Base-by-base conservation (phyloP, 495 filamentous ascomycete species). In the Neurospora hispaniola region DNA sequence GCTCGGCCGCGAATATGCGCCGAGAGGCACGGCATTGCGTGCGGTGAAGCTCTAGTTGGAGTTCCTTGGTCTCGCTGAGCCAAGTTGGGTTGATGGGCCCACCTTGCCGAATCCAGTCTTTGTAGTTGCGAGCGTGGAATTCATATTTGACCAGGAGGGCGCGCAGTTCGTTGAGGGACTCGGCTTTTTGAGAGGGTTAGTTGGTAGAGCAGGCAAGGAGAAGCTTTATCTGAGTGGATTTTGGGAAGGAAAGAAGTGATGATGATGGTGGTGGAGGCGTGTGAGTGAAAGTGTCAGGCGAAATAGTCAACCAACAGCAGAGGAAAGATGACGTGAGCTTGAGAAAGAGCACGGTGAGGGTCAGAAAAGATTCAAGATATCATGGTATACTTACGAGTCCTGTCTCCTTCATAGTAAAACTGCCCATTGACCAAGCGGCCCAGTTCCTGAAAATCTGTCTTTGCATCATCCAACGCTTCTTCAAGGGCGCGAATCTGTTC, bases 361-460 rank as follows among this genome's bases (percentile, higher is more conserved):
- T 12, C 9, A 40, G 31, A 27, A 14, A 20, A 59, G 5, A 59
- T 59, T 5, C 2, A 1, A 12, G 6, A 54, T 27, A 16, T 2
- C 42, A 12, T 18, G 69, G 16, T 10, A n/a, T 5, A 76, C 81
- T 68, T 76, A 86, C 84, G 69, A 46, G 79, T 84, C 66, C 84
- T 79, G 75, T 86, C 85, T 38, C 84, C 81, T 75, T 85, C 80
- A 71, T 86, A 86, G 75, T 85, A 85, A 40, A 80, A 78, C 71
- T 82, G 79, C 16, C 85, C 85, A 66, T 84, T 82, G 23, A 86
- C 82, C 27, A 86, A 76, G 39, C 76, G 76, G 3, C 80, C 80
- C 72, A 86, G 79, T 75, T 85, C 84, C 75, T 86, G 85, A 70
- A 85, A 86, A 77, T 86, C 85, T 78, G 83, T 82, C 75, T 83